Conservation (phyloP, 352 stramenopile species). For the Pythium vanterpoolii region DNA sequence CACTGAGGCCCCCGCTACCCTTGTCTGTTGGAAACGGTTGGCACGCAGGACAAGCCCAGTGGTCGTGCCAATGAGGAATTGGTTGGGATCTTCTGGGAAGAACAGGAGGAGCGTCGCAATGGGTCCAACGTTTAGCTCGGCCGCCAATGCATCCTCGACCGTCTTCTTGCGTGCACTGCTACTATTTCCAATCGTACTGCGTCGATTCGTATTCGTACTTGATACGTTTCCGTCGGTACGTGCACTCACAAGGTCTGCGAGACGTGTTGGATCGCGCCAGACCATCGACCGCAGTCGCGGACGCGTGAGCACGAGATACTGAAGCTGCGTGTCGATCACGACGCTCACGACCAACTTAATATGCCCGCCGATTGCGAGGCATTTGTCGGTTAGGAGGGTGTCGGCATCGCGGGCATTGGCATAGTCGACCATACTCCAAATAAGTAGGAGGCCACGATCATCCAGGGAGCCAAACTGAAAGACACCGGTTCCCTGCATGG, state of each 20-base stretch:
- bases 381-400: constrained; percentile 47
- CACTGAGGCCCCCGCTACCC: background rate
- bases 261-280: background rate
- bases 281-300: background rate
- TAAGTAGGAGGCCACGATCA: constrained; percentile 57
- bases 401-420: constrained; percentile 36
- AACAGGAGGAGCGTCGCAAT: constrained; percentile 46
- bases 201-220: background rate
- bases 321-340: constrained; percentile 53
- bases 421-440: constrained; percentile 69
- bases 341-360: constrained; percentile 68
- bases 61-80: constrained; percentile 28
- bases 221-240: background rate
- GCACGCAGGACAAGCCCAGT: constrained; percentile 24
- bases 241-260: background rate
- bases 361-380: constrained; percentile 55
- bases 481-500: constrained; percentile 12
- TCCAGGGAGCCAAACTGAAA: constrained; percentile 78
- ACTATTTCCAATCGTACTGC: background rate
- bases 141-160: background rate
- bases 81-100: constrained; percentile 52
- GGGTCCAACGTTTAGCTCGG: constrained; percentile 30
- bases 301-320: constrained; percentile 30
- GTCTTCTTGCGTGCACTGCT: constrained; percentile 6
- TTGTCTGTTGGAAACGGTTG: constrained; percentile 35